Base-by-base conservation (phyloP, 2,329 filamentous ascomycete genomes). In the Fusarium humuli region DNA sequence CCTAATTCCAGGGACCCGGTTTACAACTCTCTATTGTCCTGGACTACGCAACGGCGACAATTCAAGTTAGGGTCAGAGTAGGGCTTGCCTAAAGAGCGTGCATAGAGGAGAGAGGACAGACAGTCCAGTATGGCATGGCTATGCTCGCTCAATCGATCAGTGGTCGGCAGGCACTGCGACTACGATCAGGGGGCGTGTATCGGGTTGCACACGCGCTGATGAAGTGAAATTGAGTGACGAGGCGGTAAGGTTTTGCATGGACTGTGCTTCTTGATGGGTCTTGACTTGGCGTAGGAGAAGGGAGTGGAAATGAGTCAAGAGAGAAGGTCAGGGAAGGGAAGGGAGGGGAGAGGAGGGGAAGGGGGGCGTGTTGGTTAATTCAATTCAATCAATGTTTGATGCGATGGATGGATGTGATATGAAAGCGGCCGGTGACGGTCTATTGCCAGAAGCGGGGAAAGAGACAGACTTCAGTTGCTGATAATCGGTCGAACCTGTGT, bases 201-300 rank as follows among this genome's bases (percentile, higher is more conserved):
- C 22, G n/a, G 20, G 20, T 3, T 13, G 45, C 47, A 50, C 27
- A 42, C 20, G n/a, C 23, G 25, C 25, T 52, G 48, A 18, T 58
- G 29, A 58, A 59, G 41, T 58, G 61, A 65, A 45, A 20, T 58
- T 25, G 55, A 59, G 41, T 58, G 61, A 67, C 23, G 66, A 69
- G 42, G 66, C 61, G 66, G 50, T 40, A 69, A 69, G n/a, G 50
- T 69, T 69, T 69, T 69, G 57, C 63, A 18, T 63, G 65, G 65
- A 47, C 63, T 66, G 61, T 50, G 63, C 49, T 52, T 57, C 20
- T 50, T 34, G 32, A 52, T 23, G 16, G 46, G 52, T 37, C 57
- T 37, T 57, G 29, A 27, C 32, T 53, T 34, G 53, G 44, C 59
- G 56, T 53, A 59, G 20, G n/a, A 50, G 34, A 63, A 55, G 48